Conservation (phyloP, 1,284 basidiomycete species). For the Coriolopsis trogii region DNA sequence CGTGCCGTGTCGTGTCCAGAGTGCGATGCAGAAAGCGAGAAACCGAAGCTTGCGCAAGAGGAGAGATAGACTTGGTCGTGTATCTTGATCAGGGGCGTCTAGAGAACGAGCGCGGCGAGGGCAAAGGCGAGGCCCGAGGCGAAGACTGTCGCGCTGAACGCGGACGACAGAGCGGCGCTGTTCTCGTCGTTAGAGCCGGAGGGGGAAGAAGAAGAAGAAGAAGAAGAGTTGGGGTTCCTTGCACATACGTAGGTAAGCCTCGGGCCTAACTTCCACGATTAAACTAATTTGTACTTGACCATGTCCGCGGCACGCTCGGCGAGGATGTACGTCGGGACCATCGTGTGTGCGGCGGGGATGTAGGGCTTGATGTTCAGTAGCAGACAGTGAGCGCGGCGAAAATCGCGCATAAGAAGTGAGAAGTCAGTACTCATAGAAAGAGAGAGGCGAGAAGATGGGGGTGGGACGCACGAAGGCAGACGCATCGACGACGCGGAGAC, state of each 20-base stretch:
- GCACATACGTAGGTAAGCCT: not conserved
- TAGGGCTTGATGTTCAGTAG: slow-evolving; percentile 17
- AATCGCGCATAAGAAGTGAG: too few species aligned
- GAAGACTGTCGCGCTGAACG: not conserved
- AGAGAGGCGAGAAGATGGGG: not conserved
- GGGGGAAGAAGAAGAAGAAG: not conserved
- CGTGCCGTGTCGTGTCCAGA: not conserved
- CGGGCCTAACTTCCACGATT: not conserved
- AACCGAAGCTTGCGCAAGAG: too few species aligned
- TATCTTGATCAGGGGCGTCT: not conserved
- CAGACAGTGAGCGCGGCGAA: not conserved
- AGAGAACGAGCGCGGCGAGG: not conserved
- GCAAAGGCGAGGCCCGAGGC: not conserved
- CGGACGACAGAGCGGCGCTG: not conserved
- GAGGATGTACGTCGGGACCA: slow-evolving; percentile 26
- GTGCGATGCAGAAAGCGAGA: not conserved
- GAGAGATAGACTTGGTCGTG: not conserved
- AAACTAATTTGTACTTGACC: slow-evolving; percentile 16
- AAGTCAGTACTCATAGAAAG: not conserved
- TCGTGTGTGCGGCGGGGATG: slow-evolving; percentile 28
- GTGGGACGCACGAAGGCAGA: slow-evolving; percentile 34
- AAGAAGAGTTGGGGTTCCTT: not conserved
- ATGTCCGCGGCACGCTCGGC: slow-evolving; percentile 31
- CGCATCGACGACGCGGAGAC: slow-evolving; percentile 38
- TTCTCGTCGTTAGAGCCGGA: not conserved